Percentiles rank a stretch among this genome's conserved stretches.
Conservation (phyloP, 139 green algal genomes). For the Closterium sp. region DNA sequence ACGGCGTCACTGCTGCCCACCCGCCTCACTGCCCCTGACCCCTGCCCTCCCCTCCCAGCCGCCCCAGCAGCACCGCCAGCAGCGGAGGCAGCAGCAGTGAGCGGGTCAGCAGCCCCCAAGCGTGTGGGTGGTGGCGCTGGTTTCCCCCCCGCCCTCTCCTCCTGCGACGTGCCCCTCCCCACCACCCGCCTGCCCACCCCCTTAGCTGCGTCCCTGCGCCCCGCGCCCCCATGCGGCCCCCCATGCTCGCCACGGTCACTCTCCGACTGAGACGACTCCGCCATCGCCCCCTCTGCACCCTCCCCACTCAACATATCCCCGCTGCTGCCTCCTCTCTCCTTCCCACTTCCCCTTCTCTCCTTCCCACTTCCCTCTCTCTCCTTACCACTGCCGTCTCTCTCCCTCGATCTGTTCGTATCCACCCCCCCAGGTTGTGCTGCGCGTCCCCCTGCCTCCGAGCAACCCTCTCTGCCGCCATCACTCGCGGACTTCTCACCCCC, state of each 20-base stretch:
- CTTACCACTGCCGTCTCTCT: neutral
- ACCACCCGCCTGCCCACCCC: neutral
- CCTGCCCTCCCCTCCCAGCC: neutral
- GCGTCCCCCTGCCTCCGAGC: neutral
- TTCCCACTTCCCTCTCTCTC: neutral
- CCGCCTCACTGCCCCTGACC: neutral
- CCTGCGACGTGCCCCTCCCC: neutral
- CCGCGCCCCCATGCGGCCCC: too few species aligned
- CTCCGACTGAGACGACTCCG: neutral
- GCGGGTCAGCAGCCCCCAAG: neutral
- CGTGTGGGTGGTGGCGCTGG: neutral
- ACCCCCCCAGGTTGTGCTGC: neutral
- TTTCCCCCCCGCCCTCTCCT: neutral
- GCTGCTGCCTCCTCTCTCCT: neutral
- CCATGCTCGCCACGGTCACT: neutral
- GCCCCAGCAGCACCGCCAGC: neutral
- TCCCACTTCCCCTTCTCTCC: neutral
- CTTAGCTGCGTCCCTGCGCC: neutral
- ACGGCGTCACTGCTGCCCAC: neutral
- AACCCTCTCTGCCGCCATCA: neutral
- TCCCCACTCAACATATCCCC: neutral
- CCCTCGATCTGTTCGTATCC: neutral
- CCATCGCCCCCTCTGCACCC: neutral
- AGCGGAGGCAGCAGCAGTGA: neutral
- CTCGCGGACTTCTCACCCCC: neutral